A percentile compares a stretch with the other conserved stretches of the same genome.
phyloP scores from a whole-genome alignment of 1,284 basidiomycete genomes.

The Erythrobasidium hasegawianum region DNA sequence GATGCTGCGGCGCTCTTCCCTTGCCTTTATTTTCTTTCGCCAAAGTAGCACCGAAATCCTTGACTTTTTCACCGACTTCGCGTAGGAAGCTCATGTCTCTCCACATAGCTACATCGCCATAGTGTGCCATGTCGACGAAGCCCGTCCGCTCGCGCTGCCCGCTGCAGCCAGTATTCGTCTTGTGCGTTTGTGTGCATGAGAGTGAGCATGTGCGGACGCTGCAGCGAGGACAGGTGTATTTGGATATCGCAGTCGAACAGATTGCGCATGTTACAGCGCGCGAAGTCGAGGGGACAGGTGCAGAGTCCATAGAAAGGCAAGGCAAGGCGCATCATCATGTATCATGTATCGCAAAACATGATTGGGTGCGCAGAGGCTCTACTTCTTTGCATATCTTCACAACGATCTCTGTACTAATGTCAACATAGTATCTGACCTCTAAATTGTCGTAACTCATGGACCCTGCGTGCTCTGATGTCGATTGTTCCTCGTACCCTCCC shows the following conservation, averaged over 20 bases:
- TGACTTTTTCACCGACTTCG: slow-evolving; percentile 30
- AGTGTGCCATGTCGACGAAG: slow-evolving; percentile 10
- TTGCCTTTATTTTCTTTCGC: slow-evolving; percentile 13
- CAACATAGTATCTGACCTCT: too few species aligned
- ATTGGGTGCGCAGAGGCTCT: too few species aligned
- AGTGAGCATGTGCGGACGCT: slow-evolving; percentile 17
- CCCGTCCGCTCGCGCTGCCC: slow-evolving; percentile 7
- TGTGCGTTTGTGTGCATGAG: slow-evolving; percentile 21
- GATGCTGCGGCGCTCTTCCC: slow-evolving; percentile 9
- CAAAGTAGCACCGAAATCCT: slow-evolving; percentile 14
- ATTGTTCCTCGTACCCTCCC: too few species aligned
- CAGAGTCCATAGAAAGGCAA: too few species aligned
- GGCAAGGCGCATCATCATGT: too few species aligned
- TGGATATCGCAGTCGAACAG: slow-evolving; percentile 2
- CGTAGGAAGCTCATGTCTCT: slow-evolving; percentile 25
- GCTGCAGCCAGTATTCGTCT: slow-evolving; percentile 8
- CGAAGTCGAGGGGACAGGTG: not conserved
- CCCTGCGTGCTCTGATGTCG: too few species aligned
- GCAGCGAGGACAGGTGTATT: slow-evolving; percentile 29
- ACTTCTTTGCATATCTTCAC: too few species aligned
- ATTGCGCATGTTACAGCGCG: slow-evolving; percentile 5
- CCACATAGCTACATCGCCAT: slow-evolving; percentile 30
- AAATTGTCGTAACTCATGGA: too few species aligned
- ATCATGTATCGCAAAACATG: too few species aligned
- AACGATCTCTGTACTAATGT: too few species aligned